Evolutionary conservation across 352 stramenopile species (phyloP), one percentile per base, ranked within the genome.

Genomic region (Pythium diclinum): DNA sequence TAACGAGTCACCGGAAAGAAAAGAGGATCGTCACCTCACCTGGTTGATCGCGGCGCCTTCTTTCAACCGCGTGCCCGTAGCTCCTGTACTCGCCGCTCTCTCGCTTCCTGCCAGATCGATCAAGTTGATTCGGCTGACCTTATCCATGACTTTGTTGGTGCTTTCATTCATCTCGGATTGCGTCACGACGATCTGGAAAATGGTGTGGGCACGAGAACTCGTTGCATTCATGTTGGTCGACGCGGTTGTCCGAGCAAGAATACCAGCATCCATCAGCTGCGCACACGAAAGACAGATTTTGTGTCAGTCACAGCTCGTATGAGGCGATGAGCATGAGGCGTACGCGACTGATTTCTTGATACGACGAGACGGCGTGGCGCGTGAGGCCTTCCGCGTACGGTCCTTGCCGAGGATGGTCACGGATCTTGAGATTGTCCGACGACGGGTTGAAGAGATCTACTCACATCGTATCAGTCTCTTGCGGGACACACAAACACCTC

Each of bases 41-140:
- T 97, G 82, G 65, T 98, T 98, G 63, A 98, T 98, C n/a, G 87
- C 91, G 23, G 91, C 91, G 3, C 94, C 94, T 79, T 98, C 94
- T 72, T 98, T 98, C 23, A 98, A 66, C 17, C 88, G 74, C 32
- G 77, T 77, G 0, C 92, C 93, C 2, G 87, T 95, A 3, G 92
- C 94, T 11, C 89, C 88, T 3, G 93, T 98, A 54, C 94, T 98
- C 6, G 83, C 75, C 17, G 88, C 90, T 44, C 91, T 67, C 69
- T 98, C 92, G 42, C 87, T 96, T 19, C 92, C 92, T 9, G 93
- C 93, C n/a, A 98, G 74, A 72, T 98, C 93, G 23, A 98, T 93
- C 13, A 96, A 65, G 59, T 96, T 96, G 72, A 96, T 92, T 9
- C 85, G 78, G 40, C 82, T 92, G 7, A 93, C 83, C 71, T 92